Base-by-base conservation (phyloP, 352 stramenopile species). In the Phytophthora pisi region DNA sequence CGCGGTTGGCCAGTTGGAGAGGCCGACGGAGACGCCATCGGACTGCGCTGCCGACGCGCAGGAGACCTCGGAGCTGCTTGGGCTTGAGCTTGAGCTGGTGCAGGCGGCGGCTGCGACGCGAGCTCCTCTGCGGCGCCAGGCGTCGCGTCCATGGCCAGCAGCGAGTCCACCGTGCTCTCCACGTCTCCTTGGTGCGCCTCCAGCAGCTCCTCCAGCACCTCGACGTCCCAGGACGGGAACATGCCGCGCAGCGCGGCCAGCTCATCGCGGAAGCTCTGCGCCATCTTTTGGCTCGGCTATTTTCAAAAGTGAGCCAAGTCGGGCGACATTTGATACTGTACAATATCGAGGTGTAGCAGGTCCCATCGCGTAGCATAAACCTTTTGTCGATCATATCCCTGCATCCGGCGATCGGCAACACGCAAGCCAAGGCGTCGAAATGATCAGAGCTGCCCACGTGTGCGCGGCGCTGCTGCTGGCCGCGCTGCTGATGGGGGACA, bases 181-280 rank as follows among this genome's bases (percentile, higher is more conserved):
- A 96, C 54, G 43, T 91, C 70, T 8, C 86, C 84, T 8, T 87
- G 64, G 50, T 96, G 90, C 10, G 73, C 74, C 51, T 88, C 75
- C 9, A 96, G 77, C 30, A 96, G 60, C 46, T 92, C 77, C 13
- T 78, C 54, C 31, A 94, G 71, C 49, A 86, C 53, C 20, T 82
- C 68, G 20, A 66, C 57, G 64, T 96, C 88, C 83, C 86, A 96
- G 24, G 69, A 68, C 51, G 86, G 84, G 72, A 96, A 96, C 74
- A 96, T 92, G 40, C 68, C 75, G 42, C 77, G 73, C 70, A 96
- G 78, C 56, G 80, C 79, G 11, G 60, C 75, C 70, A 95, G 74
- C 49, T 77, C 87, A 53, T 89, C 77, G 7, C 81, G 71, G 63
- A 85, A 87, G 51, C 66, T 86, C 56, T 89, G 68, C 57, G 72